Conservation (phyloP, 805 yeast species). For the Ogataea ganodermae region DNA sequence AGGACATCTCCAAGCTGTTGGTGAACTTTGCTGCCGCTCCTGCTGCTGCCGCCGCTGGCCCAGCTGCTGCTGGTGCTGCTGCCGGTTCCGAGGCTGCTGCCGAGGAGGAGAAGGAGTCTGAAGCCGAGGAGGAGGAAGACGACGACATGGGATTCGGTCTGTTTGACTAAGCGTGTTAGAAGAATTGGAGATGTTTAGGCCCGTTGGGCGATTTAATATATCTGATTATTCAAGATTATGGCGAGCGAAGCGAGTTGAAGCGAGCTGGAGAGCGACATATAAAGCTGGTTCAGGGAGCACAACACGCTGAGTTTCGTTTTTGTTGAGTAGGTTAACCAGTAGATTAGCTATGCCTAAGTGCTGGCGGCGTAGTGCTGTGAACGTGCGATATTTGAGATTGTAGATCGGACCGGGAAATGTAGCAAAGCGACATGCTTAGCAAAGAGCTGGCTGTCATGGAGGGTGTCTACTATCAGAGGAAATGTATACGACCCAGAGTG, state of each 20-base stretch:
- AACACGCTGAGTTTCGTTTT: too few species aligned
- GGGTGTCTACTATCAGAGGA: too few species aligned
- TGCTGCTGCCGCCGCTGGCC: constrained; percentile 52
- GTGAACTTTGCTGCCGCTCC: constrained; percentile 54
- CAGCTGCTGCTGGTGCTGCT: constrained; percentile 48
- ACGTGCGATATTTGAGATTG: too few species aligned
- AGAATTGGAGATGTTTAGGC: neutral
- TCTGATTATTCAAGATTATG: constrained; percentile 2
- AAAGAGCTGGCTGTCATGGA: too few species aligned
- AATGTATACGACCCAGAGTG: too few species aligned
- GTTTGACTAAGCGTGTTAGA: constrained; percentile 61
- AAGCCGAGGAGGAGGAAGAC: constrained; percentile 67
- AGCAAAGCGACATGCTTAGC: too few species aligned
- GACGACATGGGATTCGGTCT: constrained; percentile 92
- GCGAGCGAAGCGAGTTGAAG: neutral
- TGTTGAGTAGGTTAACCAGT: too few species aligned
- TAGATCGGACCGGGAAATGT: too few species aligned
- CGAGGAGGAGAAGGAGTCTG: constrained; percentile 59
- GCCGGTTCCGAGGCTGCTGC: constrained; percentile 46
- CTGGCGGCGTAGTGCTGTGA: too few species aligned
- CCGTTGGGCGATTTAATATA: constrained; percentile 1
- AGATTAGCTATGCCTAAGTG: too few species aligned
- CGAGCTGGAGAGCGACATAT: too few species aligned
- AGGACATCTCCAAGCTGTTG: constrained; percentile 70
- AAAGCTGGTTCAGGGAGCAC: too few species aligned